phyloP scores from a whole-genome alignment of 2,329 filamentous ascomycete genomes.

The Aspergillus ustus region DNA sequence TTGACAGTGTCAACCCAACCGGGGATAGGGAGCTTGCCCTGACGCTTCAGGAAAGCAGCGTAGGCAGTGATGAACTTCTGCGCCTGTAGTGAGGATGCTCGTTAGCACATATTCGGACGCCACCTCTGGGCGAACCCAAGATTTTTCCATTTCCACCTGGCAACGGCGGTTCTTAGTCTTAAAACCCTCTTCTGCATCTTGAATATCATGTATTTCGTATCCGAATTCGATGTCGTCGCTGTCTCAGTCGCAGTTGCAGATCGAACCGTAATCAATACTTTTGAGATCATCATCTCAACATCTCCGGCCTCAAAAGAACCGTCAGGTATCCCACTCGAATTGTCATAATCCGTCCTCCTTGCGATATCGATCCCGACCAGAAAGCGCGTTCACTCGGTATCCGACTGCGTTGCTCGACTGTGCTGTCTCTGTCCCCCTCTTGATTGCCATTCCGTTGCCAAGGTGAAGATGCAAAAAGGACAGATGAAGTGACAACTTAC shows the following conservation, averaged over 20 bases:
- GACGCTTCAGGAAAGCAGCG: conserved; percentile 72
- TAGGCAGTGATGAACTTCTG: conserved; percentile 72
- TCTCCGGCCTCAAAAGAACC: background rate
- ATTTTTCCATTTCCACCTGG: background rate
- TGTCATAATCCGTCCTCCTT: background rate
- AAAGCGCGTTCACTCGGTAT: background rate
- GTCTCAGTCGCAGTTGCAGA: background rate
- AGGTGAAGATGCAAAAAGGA: conserved; percentile 14
- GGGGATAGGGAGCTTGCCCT: conserved; percentile 72
- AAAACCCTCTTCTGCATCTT: background rate
- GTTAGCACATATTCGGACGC: conserved; percentile 22
- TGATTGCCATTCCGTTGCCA: conserved; percentile 21
- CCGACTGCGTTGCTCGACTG: background rate
- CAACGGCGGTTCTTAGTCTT: conserved; percentile 1
- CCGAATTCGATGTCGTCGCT: background rate
- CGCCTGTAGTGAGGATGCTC: conserved; percentile 49
- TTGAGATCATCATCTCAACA: background rate
- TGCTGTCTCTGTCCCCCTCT: conserved; percentile 7
- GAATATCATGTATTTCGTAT: background rate
- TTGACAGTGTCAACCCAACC: conserved; percentile 99
- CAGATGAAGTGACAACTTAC: conserved; percentile 48
- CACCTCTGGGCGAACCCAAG: background rate
- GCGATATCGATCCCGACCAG: background rate
- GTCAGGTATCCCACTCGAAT: background rate
- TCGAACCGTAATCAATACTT: conserved; percentile 3